These are phyloP conservation scores for Boletus tomentosulus DNA, from an alignment of 768 basidiomycete species.

Conservation along the genomic window DNA sequence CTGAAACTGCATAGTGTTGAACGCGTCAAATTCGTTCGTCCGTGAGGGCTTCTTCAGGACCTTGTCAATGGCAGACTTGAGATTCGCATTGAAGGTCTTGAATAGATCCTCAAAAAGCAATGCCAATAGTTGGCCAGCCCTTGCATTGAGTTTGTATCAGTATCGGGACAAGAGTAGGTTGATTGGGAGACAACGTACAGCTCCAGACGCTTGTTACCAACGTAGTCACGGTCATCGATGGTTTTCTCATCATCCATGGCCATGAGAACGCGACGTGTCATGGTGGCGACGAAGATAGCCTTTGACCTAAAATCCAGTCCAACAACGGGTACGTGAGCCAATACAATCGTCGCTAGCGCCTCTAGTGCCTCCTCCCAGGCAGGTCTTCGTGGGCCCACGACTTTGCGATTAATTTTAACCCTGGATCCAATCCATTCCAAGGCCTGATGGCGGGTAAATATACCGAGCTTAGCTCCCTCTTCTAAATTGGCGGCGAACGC, in stretches of 20 bases:
- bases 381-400: conserved; percentile 78
- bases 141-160: conserved; percentile 31
- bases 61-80: conserved; percentile 95
- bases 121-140: conserved; percentile 93
- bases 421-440: conserved; percentile 92
- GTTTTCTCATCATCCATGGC: conserved; percentile 95
- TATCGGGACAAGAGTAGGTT: neutral
- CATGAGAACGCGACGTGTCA: conserved; percentile 95
- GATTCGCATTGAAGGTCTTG: conserved; percentile 96
- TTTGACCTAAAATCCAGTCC: conserved; percentile 89
- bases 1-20: conserved; percentile 91
- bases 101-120: conserved; percentile 97
- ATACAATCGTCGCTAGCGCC: conserved; percentile 93
- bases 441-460: conserved; percentile 91
- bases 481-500: conserved; percentile 90
- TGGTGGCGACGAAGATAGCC: conserved; percentile 95
- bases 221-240: conserved; percentile 98
- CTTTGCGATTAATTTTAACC: conserved; percentile 81
- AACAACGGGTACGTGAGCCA: conserved; percentile 92
- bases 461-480: conserved; percentile 85
- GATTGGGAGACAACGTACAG: conserved; percentile 54
- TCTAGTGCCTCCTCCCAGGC: conserved; percentile 94
- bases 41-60: conserved; percentile 94
- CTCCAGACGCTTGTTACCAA: conserved; percentile 97
- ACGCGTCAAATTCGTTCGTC: conserved; percentile 91